phyloP scores from a whole-genome alignment of 345 rosid species.

The Cardamine chenopodiifolia region DNA sequence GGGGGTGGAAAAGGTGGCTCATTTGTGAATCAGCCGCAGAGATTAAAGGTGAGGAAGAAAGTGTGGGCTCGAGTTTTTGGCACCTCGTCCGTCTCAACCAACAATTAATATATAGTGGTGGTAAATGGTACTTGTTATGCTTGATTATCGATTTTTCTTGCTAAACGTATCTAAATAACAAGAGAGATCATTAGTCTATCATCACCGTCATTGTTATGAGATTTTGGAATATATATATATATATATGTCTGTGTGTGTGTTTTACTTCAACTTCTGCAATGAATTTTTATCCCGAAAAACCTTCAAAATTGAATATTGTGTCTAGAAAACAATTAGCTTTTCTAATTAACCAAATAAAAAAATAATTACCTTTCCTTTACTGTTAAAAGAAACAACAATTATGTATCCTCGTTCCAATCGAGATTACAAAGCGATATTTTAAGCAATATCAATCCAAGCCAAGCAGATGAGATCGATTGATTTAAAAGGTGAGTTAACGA shows the following conservation, averaged over 20 bases:
- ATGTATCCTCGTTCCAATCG: not conserved
- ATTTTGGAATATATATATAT: not conserved
- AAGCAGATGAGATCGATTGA: conserved; percentile 1
- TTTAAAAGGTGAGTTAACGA: not conserved
- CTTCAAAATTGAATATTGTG: not conserved
- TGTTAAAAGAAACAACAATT: too few relatives aligned
- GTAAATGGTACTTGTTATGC: not conserved
- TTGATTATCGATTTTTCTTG: conserved; percentile 11
- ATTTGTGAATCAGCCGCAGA: conserved; percentile 33
- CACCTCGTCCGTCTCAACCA: conserved; percentile 35
- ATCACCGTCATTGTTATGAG: conserved; percentile 23
- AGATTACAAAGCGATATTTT: not conserved
- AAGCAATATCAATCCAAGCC: not conserved
- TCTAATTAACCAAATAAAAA: not conserved
- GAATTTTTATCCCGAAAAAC: not conserved
- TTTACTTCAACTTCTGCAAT: not conserved
- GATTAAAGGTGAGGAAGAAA: conserved; percentile 38
- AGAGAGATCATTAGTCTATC: not conserved
- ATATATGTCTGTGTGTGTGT: not conserved
- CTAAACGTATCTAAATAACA: conserved; percentile 20
- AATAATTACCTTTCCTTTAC: too few relatives aligned
- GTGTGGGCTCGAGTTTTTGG: conserved; percentile 41
- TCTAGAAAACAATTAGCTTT: not conserved
- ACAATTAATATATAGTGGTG: conserved; percentile 25
- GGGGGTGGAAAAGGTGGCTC: conserved; percentile 20